phyloP scores from a whole-genome alignment of 83 land plant genomes.

The Picea abies region DNA sequence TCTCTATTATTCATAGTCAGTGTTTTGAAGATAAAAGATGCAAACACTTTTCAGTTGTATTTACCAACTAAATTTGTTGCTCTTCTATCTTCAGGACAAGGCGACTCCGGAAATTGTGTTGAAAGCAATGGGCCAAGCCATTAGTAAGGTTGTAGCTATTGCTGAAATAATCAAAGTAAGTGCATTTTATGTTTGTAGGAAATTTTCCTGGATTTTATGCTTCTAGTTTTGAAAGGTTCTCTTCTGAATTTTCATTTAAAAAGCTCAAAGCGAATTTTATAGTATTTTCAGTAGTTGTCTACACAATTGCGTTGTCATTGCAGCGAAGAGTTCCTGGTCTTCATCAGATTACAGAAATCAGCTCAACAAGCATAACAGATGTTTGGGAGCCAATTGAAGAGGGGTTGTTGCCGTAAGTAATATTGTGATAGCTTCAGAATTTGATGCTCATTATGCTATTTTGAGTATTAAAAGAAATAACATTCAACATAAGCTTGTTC shows the following conservation, averaged over 20 bases:
- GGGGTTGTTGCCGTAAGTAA: constrained; percentile 75
- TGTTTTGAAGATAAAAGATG: too few species aligned
- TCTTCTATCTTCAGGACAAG: constrained; percentile 51
- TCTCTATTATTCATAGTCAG: too few species aligned
- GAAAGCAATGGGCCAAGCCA: constrained; percentile 94
- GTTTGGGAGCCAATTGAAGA: constrained; percentile 89
- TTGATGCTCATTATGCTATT: not conserved
- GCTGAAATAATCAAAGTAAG: constrained; percentile 76
- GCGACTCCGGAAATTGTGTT: constrained; percentile 62
- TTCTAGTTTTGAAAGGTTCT: not conserved
- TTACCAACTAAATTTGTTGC: not conserved
- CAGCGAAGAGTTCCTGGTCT: constrained; percentile 64
- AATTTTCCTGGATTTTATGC: not conserved
- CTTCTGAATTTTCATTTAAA: not conserved
- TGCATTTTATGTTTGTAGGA: not conserved
- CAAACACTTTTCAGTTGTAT: too few species aligned
- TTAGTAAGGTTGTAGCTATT: constrained; percentile 82
- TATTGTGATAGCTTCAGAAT: not conserved
- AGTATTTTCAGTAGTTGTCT: not conserved
- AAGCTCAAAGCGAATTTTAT: not conserved
- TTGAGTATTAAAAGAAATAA: not conserved
- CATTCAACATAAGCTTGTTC: too few species aligned
- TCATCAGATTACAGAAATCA: constrained; percentile 69
- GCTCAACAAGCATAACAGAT: constrained; percentile 83
- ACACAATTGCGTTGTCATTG: not conserved